These are phyloP conservation scores for Castanopsis chinensis DNA, from an alignment of 306 rosid species.

Conservation along the genomic window DNA sequence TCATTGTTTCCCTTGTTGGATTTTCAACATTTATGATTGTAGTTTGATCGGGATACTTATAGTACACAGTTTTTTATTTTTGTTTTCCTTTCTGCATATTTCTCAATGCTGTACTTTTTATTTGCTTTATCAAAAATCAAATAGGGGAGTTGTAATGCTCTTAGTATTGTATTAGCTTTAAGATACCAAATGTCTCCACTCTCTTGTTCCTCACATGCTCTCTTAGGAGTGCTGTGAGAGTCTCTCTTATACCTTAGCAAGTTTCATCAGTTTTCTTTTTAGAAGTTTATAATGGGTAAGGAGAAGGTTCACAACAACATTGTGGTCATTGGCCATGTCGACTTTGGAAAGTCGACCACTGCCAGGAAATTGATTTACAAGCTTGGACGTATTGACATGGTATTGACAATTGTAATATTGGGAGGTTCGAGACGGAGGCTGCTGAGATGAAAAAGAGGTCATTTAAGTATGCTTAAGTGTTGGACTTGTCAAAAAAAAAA, in stretches of 20 bases:
- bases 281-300: constrained; percentile 18
- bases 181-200: not conserved
- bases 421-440: constrained; percentile 41
- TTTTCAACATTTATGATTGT: not conserved
- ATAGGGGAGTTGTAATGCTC: not conserved
- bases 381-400: constrained; percentile 26
- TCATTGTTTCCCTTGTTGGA: not conserved
- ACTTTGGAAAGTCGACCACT: constrained; percentile 37
- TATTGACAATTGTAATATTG: constrained; percentile 39
- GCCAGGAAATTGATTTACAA: constrained; percentile 36
- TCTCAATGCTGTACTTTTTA: not conserved
- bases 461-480: constrained; percentile 39
- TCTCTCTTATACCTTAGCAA: no score
- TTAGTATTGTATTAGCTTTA: not conserved
- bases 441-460: constrained; percentile 45
- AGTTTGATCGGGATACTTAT: not conserved
- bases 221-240: no score
- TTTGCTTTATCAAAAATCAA: not conserved
- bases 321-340: constrained; percentile 10
- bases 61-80: not conserved
- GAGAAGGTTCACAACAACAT: constrained; percentile 56
- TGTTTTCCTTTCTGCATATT: not conserved
- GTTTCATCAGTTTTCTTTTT: no score
- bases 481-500: no score
- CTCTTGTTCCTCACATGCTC: no score